Percentiles rank a stretch among this genome's conserved stretches.
Evolutionary conservation across 2,329 filamentous ascomycete genomes (phyloP).

Genomic region (Fusarium sp.): DNA sequence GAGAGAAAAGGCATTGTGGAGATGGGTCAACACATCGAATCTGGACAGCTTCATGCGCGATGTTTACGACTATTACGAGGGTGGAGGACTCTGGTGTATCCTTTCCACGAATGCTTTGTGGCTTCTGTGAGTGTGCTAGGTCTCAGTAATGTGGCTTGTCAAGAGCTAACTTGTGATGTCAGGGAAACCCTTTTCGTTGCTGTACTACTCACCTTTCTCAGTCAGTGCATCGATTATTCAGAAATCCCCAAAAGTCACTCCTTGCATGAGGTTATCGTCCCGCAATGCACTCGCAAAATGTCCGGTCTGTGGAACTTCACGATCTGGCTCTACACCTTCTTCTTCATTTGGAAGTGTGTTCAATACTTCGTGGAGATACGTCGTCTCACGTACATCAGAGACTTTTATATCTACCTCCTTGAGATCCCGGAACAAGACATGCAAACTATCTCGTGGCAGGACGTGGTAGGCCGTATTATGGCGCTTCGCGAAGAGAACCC

Average conservation of each 20-base stretch:
- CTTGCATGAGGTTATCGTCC: slow-evolving; percentile 68
- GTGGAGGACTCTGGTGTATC: slow-evolving; percentile 88
- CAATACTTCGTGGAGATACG: slow-evolving; percentile 80
- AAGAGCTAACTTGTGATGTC: slow-evolving; percentile 7
- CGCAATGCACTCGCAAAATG: slow-evolving; percentile 81
- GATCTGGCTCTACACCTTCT: slow-evolving; percentile 86
- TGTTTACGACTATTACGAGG: slow-evolving; percentile 88
- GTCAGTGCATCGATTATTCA: slow-evolving; percentile 86
- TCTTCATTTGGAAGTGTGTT: slow-evolving; percentile 84
- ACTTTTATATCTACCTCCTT: slow-evolving; percentile 86
- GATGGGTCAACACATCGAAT: slow-evolving; percentile 92
- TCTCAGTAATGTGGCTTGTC: not conserved
- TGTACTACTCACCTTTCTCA: slow-evolving; percentile 83
- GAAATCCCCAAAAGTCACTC: slow-evolving; percentile 75
- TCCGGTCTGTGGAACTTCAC: slow-evolving; percentile 80
- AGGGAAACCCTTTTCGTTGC: slow-evolving; percentile 87
- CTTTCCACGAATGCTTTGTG: slow-evolving; percentile 77
- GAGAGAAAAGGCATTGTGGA: slow-evolving; percentile 85
- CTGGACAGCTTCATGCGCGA: slow-evolving; percentile 87
- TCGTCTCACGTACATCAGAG: slow-evolving; percentile 79
- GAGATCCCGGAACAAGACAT: slow-evolving; percentile 87
- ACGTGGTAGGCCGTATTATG: slow-evolving; percentile 88
- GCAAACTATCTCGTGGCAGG: slow-evolving; percentile 94
- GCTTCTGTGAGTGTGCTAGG: slow-evolving; percentile 69
- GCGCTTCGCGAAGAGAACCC: slow-evolving; percentile 85